phyloP scores from a whole-genome alignment of 1,139 yeast genomes.

The Williopsis jadinii region DNA sequence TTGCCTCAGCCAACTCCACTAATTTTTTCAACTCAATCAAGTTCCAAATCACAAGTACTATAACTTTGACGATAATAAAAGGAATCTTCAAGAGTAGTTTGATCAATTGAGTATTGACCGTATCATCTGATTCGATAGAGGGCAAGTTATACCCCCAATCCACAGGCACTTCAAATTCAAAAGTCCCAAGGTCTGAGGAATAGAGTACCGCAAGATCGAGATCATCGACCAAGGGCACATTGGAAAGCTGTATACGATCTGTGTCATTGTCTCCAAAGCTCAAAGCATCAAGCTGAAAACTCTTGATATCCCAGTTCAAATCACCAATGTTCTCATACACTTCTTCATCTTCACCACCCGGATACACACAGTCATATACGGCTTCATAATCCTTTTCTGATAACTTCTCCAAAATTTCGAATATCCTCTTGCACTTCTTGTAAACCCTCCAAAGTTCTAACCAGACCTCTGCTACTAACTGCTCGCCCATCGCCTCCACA shows the following conservation, averaged over 20 bases:
- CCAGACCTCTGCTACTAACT: conserved; percentile 6
- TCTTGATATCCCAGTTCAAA: background rate
- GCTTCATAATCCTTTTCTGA: conserved; percentile 8
- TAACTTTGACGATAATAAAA: conserved; percentile 5
- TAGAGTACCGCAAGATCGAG: background rate
- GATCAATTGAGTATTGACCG: conserved; percentile 2
- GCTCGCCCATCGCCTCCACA: conserved; percentile 6
- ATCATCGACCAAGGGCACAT: conserved; percentile 4
- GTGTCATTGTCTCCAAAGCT: background rate
- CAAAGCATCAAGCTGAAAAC: background rate
- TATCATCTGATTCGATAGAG: background rate
- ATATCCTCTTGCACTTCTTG: conserved; percentile 4
- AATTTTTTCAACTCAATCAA: conserved; percentile 9
- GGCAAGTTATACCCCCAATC: background rate
- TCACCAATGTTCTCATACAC: background rate
- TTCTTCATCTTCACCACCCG: background rate
- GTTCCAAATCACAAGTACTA: conserved; percentile 7
- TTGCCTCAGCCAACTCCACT: conserved; percentile 6
- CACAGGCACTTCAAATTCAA: background rate
- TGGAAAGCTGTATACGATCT: background rate
- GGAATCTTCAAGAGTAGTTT: conserved; percentile 6
- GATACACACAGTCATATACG: conserved; percentile 5
- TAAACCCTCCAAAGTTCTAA: conserved; percentile 3
- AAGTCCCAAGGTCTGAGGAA: too few species aligned
- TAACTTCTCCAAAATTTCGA: conserved; percentile 7